Conservation (phyloP, 75 land plant genomes). For the Isoetes taiwanensis region DNA sequence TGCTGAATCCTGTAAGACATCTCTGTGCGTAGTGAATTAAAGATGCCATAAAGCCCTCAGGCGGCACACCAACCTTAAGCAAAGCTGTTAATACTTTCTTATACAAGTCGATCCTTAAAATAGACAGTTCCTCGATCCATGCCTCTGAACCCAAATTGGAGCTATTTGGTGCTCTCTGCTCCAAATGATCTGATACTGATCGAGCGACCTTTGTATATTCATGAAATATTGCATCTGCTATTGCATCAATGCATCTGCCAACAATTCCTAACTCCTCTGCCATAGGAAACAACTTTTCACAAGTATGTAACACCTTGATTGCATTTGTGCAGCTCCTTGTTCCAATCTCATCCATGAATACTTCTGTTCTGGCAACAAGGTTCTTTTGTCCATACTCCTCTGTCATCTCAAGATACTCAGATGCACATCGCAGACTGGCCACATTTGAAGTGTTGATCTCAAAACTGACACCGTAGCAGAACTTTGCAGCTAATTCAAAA, state of each 20-base stretch:
- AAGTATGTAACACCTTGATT: conserved; percentile 28
- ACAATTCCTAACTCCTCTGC: conserved; percentile 38
- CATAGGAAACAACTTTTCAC: conserved; percentile 24
- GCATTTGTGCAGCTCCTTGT: conserved; percentile 33
- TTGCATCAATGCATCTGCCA: conserved; percentile 33
- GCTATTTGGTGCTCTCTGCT: no score
- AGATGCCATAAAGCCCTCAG: conserved; percentile 34
- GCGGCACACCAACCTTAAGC: conserved; percentile 31
- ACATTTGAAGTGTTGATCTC: conserved; percentile 43
- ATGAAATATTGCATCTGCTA: no score
- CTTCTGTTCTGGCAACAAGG: conserved; percentile 36
- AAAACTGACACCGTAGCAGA: conserved; percentile 68
- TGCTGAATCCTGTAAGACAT: conserved; percentile 32
- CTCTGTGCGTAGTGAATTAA: conserved; percentile 49
- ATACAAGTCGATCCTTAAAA: conserved; percentile 36
- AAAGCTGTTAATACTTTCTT: conserved; percentile 37
- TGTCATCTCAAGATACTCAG: conserved; percentile 55
- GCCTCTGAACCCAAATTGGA: no score
- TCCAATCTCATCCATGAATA: conserved; percentile 38
- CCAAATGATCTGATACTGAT: no score
- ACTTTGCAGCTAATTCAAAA: conserved; percentile 66
- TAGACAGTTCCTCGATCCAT: conserved; percentile 63
- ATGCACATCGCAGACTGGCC: conserved; percentile 41
- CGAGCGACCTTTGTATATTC: no score
- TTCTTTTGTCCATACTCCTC: conserved; percentile 45